Base-by-base conservation (phyloP, 805 yeast species). In the Ascoidea rubescens region DNA sequence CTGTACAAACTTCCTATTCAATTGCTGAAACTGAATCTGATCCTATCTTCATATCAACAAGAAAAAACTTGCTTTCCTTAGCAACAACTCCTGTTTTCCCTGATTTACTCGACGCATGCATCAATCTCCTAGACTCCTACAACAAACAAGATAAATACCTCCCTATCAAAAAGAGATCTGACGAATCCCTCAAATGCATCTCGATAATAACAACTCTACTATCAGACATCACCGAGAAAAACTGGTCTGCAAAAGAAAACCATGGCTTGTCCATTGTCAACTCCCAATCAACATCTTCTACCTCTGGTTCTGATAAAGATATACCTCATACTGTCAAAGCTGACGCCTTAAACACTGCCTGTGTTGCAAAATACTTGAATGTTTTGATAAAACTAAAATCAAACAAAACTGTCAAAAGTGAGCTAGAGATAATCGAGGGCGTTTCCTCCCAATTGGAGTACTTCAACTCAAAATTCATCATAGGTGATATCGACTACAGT, bases 401-500 rank as follows among this genome's bases (percentile, higher is more conserved):
- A n/a, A 44, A 47, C 43, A 53, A 51, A 48, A 48, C 46, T 32
- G 45, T 55, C 6, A 50, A 52, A 31, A 48, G 51, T 1, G 49
- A 51, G n/a, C n/a, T 52, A 16, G 43, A 54, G 4, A 54, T 54
- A 44, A 37, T 55, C 2, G 49, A 53, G 17, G 56, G 56, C 16
- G 17, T 31, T 5, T n/a, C 50, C 6, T 53, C 55, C 10, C 52
- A 53, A 46, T 54, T 54, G 46, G 56, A 55, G 28, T 44, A 54
- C 3, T 31, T 51, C 2, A 48, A 48, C n/a, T 31, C 51, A 3
- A 52, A 54, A 42, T 56, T 52, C 46, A 45, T 51, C 16, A 48
- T 52, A 30, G 55, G 54, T 17, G 58, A 54, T 16, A 54, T 55
- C 5, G 58, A 55, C 44, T 49, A 48, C 16, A 50, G 54, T 47